Evolutionary conservation across 2,329 filamentous ascomycete species (phyloP).

Genomic region (Colletotrichum agaves): DNA sequence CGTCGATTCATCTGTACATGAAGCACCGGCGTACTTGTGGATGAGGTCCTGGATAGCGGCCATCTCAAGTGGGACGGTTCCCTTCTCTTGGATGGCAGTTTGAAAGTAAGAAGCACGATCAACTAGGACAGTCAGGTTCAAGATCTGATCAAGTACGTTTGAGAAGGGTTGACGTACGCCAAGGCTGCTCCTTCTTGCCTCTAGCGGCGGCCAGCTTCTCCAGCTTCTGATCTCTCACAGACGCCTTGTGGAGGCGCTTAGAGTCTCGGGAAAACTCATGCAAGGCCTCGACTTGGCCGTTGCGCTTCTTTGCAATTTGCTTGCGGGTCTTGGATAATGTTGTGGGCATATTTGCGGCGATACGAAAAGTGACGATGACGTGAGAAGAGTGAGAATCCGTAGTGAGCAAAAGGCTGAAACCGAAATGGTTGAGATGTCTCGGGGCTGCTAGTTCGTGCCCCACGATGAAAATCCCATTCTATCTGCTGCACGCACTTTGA

Average conservation of each 20-base stretch:
- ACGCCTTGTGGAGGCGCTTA: constrained; percentile 80
- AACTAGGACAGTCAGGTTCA: constrained; percentile 40
- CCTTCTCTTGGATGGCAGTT: constrained; percentile 66
- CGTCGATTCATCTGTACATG: neutral
- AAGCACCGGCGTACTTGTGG: constrained; percentile 60
- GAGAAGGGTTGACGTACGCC: constrained; percentile 63
- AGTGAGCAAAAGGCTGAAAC: constrained; percentile 12
- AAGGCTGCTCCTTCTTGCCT: constrained; percentile 78
- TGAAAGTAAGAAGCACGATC: constrained; percentile 72
- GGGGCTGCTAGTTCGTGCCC: constrained; percentile 23
- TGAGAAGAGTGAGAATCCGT: neutral
- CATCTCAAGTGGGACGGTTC: constrained; percentile 60
- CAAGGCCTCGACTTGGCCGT: constrained; percentile 76
- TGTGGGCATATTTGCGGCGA: constrained; percentile 72
- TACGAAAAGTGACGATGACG: neutral
- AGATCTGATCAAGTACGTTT: neutral
- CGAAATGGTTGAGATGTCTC: constrained; percentile 17
- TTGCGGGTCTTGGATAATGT: constrained; percentile 87
- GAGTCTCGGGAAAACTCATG: constrained; percentile 93
- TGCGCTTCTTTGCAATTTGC: constrained; percentile 88
- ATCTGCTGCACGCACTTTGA: constrained; percentile 2
- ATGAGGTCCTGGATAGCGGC: constrained; percentile 71
- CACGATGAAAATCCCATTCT: constrained; percentile 35
- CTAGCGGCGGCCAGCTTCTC: constrained; percentile 76
- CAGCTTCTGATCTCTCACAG: constrained; percentile 84